Evolutionary conservation across 2,329 filamentous ascomycete genomes (phyloP).

Genomic region (Alternaria infectoria): DNA sequence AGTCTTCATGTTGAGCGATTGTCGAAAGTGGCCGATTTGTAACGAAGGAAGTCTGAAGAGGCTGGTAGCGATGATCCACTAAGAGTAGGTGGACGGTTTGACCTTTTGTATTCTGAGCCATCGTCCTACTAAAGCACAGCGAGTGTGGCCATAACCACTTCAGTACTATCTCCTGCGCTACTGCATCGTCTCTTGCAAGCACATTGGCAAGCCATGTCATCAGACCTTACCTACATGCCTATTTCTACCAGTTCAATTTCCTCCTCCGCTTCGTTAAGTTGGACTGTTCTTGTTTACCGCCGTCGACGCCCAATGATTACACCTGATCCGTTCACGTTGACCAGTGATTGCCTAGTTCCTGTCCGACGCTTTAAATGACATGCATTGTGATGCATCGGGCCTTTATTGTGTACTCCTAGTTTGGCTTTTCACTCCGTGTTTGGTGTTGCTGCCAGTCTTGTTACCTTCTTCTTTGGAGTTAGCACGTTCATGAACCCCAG

Average conservation of each 20-base stretch:
- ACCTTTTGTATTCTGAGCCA: conserved; percentile 10
- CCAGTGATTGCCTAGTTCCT: conserved; percentile 1
- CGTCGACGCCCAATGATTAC: conserved; percentile 10
- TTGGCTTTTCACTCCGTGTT: conserved; percentile 13
- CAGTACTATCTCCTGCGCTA: background rate
- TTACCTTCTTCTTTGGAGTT: conserved; percentile 32
- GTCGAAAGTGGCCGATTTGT: background rate
- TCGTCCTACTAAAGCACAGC: background rate
- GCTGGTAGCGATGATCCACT: background rate
- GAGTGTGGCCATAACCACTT: background rate
- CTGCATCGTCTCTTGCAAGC: background rate
- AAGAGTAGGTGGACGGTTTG: background rate
- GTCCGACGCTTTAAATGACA: conserved; percentile 4
- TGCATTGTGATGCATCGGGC: conserved; percentile 19
- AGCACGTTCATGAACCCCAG: conserved; percentile 8
- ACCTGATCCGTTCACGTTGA: conserved; percentile 16
- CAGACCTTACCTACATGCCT: background rate
- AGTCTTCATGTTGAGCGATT: conserved; percentile 26
- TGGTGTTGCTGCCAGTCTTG: conserved; percentile 15
- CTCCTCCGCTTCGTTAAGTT: conserved; percentile 7
- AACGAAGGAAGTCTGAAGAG: background rate
- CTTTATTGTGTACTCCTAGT: conserved; percentile 12
- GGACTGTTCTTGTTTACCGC: background rate
- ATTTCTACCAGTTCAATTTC: conserved; percentile 6
- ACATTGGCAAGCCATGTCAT: conserved; percentile 4